These are phyloP conservation scores for Fusarium cicatricum DNA, from an alignment of 2,329 filamentous ascomycete species.

Conservation along the genomic window DNA sequence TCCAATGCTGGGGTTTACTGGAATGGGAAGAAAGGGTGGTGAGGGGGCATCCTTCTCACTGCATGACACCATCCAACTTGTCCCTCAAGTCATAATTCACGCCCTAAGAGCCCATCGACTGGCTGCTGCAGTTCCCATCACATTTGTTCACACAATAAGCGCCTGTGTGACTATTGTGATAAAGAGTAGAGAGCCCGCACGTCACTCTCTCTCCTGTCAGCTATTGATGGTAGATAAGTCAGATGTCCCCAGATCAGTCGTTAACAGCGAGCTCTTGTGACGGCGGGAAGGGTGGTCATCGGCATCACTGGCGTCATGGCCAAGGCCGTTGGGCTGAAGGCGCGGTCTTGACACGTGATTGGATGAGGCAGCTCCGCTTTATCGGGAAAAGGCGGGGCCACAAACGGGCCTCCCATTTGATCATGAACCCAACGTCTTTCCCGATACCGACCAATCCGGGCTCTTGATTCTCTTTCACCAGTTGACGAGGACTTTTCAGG, in stretches of 20 bases:
- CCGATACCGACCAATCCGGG: conserved; percentile 21
- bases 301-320: conserved; percentile 20
- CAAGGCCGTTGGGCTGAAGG: conserved; percentile 20
- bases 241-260: conserved; percentile 27
- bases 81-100: conserved; percentile 28
- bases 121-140: conserved; percentile 29
- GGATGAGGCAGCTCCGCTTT: conserved; percentile 20
- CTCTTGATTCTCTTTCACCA: neutral
- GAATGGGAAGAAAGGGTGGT: conserved; percentile 28
- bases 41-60: conserved; percentile 33
- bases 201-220: conserved; percentile 10
- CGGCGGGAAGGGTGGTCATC: conserved; percentile 29
- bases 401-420: conserved; percentile 35
- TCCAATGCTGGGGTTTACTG: neutral
- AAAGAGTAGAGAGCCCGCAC: conserved; percentile 16
- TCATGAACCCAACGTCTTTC: conserved; percentile 21
- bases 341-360: conserved; percentile 22
- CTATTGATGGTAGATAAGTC: conserved; percentile 20
- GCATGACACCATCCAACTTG: conserved; percentile 45
- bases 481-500: conserved; percentile 25
- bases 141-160: conserved; percentile 28
- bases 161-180: conserved; percentile 28
- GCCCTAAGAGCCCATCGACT: conserved; percentile 13
- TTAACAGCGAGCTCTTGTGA: conserved; percentile 27
- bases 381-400: conserved; percentile 30